Conservation (phyloP, 164 flowering plant species). For the Chimonanthus praecox region DNA sequence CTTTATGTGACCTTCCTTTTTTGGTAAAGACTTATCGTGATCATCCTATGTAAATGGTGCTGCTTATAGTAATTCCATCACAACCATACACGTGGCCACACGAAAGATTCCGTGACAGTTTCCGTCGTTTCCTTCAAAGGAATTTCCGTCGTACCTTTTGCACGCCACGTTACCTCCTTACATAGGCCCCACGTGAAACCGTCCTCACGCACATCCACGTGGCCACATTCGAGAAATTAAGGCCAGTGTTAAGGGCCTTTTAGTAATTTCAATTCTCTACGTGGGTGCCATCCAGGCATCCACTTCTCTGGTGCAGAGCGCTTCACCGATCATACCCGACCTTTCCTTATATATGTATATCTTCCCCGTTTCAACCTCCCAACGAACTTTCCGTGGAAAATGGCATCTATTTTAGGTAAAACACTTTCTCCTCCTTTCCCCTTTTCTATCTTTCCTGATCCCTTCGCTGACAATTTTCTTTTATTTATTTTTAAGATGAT, state of each 20-base stretch:
- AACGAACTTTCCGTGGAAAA: background rate
- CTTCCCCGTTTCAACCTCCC: background rate
- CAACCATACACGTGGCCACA: too few relatives aligned
- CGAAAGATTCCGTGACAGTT: too few relatives aligned
- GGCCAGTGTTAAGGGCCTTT: background rate
- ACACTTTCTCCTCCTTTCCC: background rate
- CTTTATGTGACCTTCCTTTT: too few relatives aligned
- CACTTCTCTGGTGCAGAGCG: background rate
- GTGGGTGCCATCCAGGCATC: background rate
- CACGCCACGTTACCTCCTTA: too few relatives aligned
- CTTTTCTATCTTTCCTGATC: background rate
- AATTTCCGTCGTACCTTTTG: too few relatives aligned
- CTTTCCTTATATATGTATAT: background rate
- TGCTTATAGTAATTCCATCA: too few relatives aligned
- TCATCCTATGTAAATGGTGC: too few relatives aligned
- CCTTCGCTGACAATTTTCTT: background rate
- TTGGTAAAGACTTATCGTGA: too few relatives aligned
- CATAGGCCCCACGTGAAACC: too few relatives aligned
- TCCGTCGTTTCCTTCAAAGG: too few relatives aligned
- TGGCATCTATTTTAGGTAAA: background rate
- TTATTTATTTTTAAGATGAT: conserved; percentile 6
- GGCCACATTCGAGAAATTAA: too few relatives aligned
- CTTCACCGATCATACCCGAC: background rate
- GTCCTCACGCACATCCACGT: too few relatives aligned
- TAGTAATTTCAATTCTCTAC: background rate